phyloP scores from a whole-genome alignment of 2,329 filamentous ascomycete species.

The Ilyonectria mors-panacis region DNA sequence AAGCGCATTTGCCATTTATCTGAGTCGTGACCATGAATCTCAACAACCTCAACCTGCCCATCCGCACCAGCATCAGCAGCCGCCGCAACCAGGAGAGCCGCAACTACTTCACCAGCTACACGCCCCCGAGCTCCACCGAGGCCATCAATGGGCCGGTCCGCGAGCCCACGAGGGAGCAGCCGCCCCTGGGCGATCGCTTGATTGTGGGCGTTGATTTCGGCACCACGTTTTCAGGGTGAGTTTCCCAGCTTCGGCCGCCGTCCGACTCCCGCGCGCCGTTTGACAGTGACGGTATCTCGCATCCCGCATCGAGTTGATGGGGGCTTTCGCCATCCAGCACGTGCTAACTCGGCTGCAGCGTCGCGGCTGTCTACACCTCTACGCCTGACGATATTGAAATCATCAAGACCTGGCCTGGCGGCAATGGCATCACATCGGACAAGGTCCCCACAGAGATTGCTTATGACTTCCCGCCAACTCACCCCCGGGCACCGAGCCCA shows the following conservation, averaged over 20 bases:
- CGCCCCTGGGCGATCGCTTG: slow-evolving; percentile 72
- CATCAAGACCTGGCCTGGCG: slow-evolving; percentile 88
- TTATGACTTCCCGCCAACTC: slow-evolving; percentile 61
- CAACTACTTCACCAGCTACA: slow-evolving; percentile 70
- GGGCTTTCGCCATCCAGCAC: neutral
- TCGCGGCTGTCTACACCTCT: slow-evolving; percentile 81
- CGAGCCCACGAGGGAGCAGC: slow-evolving; percentile 67
- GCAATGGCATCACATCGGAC: slow-evolving; percentile 89
- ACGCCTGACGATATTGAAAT: slow-evolving; percentile 86
- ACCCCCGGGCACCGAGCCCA: slow-evolving; percentile 59
- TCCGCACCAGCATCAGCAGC: slow-evolving; percentile 62
- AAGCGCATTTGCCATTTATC: slow-evolving; percentile 7
- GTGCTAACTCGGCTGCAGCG: slow-evolving; percentile 51
- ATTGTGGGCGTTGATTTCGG: slow-evolving; percentile 88
- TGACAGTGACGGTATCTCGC: neutral
- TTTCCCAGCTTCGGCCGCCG: slow-evolving; percentile 32
- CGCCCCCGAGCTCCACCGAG: slow-evolving; percentile 70
- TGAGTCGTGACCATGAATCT: slow-evolving; percentile 62
- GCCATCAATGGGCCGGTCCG: slow-evolving; percentile 74
- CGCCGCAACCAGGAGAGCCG: slow-evolving; percentile 69
- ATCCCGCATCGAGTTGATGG: neutral
- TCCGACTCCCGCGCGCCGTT: neutral
- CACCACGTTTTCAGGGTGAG: slow-evolving; percentile 85
- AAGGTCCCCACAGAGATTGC: slow-evolving; percentile 88
- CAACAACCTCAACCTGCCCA: slow-evolving; percentile 66